Conservation (phyloP, 371 early-diverging fungal genomes). For the Rhizopus arrhizus region DNA sequence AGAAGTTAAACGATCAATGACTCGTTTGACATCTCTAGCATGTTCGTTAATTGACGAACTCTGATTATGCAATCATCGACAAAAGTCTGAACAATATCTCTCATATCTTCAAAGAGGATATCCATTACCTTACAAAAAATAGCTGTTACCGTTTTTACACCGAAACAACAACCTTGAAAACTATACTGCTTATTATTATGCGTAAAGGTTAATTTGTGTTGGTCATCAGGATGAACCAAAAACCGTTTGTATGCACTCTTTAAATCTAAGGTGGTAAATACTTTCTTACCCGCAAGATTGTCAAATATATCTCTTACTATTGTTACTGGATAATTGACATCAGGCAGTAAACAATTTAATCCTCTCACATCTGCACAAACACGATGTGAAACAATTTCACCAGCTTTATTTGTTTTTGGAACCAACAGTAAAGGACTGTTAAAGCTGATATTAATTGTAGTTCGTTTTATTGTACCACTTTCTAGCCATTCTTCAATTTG, state of each 20-base stretch:
- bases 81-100: constrained; percentile 1
- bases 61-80: constrained; percentile 3
- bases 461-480: too few relatives aligned
- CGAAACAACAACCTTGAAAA: constrained; percentile 30
- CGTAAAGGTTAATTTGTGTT: constrained; percentile 22
- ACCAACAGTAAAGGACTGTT: too few relatives aligned
- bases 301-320: too few relatives aligned
- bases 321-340: too few relatives aligned
- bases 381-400: too few relatives aligned
- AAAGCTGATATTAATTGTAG: too few relatives aligned
- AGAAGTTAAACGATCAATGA: constrained; percentile 11
- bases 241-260: constrained; percentile 33
- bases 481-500: too few relatives aligned
- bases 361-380: too few relatives aligned
- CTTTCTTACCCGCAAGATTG: not conserved
- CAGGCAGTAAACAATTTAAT: too few relatives aligned
- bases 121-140: constrained; percentile 20
- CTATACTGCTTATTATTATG: constrained; percentile 24
- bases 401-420: too few relatives aligned
- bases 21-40: constrained; percentile 16
- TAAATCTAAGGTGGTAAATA: constrained; percentile 31
- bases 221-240: constrained; percentile 25
- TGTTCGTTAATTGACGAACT: constrained; percentile 11
- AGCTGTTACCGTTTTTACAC: constrained; percentile 28
- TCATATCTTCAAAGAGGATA: not conserved